phyloP scores from a whole-genome alignment of 1,139 yeast genomes.

The Saccharomyces pastorianus region DNA sequence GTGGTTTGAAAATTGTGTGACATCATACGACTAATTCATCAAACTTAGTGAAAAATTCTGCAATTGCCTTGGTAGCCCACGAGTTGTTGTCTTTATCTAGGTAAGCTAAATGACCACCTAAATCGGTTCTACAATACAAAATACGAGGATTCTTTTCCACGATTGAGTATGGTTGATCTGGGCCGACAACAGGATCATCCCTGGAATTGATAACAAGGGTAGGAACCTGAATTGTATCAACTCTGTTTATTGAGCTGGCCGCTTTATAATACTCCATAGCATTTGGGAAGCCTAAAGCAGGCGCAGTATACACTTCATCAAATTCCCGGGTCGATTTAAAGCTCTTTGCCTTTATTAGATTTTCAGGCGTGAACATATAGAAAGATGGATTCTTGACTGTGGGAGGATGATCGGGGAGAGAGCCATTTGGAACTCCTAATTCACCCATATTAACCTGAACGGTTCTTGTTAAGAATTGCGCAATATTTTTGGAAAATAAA shows the following conservation, averaged over 20 bases:
- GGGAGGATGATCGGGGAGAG: conserved; percentile 32
- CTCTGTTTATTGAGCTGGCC: conserved; percentile 55
- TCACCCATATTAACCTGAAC: conserved; percentile 54
- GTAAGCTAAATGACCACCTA: conserved; percentile 83
- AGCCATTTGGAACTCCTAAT: conserved; percentile 34
- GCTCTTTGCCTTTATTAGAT: conserved; percentile 33
- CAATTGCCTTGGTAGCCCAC: conserved; percentile 65
- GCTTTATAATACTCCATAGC: conserved; percentile 66
- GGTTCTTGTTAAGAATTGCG: conserved; percentile 54
- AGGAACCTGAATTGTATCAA: conserved; percentile 56
- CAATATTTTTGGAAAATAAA: conserved; percentile 59
- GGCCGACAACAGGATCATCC: conserved; percentile 80
- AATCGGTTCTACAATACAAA: conserved; percentile 54
- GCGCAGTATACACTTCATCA: conserved; percentile 67
- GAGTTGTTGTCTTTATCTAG: conserved; percentile 51
- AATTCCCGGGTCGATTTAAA: conserved; percentile 44
- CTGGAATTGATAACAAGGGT: conserved; percentile 56
- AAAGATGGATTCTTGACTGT: conserved; percentile 24
- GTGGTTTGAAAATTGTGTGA: background rate
- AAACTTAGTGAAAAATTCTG: conserved; percentile 51
- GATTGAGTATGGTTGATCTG: conserved; percentile 55
- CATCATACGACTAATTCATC: conserved; percentile 33
- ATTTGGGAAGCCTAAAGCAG: conserved; percentile 59
- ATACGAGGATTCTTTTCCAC: conserved; percentile 61
- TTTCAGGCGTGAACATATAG: conserved; percentile 29